Percentiles rank a stretch among this genome's conserved stretches.
These are phyloP conservation scores for Oryza glaberrima DNA, from an alignment of 176 grass and related monocot genomes.

Conservation along the genomic window DNA sequence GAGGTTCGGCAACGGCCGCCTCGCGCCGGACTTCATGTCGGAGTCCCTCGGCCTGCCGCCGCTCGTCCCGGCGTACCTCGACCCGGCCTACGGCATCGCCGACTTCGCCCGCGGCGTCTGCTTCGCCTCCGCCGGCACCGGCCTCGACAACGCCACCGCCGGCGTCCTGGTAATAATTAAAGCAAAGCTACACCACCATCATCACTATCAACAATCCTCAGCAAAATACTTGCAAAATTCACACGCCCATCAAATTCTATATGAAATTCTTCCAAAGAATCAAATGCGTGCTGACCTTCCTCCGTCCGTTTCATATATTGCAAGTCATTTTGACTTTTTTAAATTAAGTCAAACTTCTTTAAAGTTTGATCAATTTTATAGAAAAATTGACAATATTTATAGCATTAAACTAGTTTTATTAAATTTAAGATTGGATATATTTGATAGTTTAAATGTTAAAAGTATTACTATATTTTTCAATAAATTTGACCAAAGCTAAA, in stretches of 20 bases:
- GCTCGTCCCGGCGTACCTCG: slow-evolving; percentile 78
- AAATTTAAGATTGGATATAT: too few species aligned
- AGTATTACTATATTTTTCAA: too few species aligned
- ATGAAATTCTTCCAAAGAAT: not conserved
- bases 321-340: too few species aligned
- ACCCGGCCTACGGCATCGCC: slow-evolving; percentile 60
- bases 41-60: slow-evolving; percentile 76
- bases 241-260: too few species aligned
- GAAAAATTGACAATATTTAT: too few species aligned
- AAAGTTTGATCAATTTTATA: too few species aligned
- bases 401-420: too few species aligned
- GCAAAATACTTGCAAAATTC: too few species aligned
- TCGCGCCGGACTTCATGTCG: slow-evolving; percentile 78
- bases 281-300: not conserved
- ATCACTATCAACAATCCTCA: not conserved
- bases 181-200: not conserved
- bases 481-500: too few species aligned
- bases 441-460: too few species aligned
- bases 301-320: too few species aligned
- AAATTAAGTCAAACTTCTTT: too few species aligned
- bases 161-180: slow-evolving; percentile 50
- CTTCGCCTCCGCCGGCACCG: slow-evolving; percentile 90
- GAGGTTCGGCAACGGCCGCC: slow-evolving; percentile 78
- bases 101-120: slow-evolving; percentile 78
- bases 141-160: slow-evolving; percentile 77